These are phyloP conservation scores for Psidium guajava DNA, from an alignment of 345 rosid species.

Conservation along the genomic window DNA sequence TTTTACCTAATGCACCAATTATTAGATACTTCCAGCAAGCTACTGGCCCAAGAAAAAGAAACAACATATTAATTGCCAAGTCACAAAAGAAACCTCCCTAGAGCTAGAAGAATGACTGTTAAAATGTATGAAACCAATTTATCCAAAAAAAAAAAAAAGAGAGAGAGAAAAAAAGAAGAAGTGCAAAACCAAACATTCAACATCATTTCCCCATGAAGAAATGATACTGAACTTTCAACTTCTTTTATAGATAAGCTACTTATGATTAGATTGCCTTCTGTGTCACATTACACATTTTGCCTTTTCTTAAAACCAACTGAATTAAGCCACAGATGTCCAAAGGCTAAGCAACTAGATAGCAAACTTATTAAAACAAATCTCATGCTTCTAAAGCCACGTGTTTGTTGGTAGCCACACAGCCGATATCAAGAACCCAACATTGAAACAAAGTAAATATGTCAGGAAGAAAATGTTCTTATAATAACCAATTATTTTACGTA, in stretches of 20 bases:
- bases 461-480: not conserved
- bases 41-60: not conserved
- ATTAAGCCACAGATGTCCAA: not conserved
- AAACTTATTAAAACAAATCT: not conserved
- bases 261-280: not conserved
- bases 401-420: not conserved
- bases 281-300: not conserved
- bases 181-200: not conserved
- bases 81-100: not conserved
- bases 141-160: too few relatives aligned
- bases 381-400: not conserved
- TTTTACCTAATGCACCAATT: too few relatives aligned
- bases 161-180: not conserved
- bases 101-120: not conserved
- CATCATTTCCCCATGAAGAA: not conserved
- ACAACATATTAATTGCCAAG: not conserved
- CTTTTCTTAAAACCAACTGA: not conserved
- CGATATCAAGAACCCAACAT: not conserved
- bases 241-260: not conserved
- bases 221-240: not conserved
- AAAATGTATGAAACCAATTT: not conserved
- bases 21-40: not conserved
- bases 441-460: not conserved
- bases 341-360: not conserved
- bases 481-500: not conserved